Percentiles rank a stretch among this genome's conserved stretches.
These are phyloP conservation scores for Podaxis sp. DNA, from an alignment of 768 basidiomycete genomes.

Conservation along the genomic window DNA sequence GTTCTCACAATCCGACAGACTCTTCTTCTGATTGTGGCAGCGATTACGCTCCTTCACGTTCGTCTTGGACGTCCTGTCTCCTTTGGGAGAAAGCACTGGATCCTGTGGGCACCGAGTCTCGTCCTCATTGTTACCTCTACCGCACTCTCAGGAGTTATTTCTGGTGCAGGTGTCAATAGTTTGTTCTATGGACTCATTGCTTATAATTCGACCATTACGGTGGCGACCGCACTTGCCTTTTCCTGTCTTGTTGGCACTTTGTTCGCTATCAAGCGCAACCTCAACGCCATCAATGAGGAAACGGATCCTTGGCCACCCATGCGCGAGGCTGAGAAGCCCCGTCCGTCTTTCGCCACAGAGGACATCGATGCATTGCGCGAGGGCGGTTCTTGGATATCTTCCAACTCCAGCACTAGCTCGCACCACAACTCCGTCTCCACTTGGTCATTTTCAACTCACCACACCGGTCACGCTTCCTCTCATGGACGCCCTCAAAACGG, in stretches of 20 bases:
- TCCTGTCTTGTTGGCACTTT: slow-evolving; percentile 62
- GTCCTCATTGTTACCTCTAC: slow-evolving; percentile 57
- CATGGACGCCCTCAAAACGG: slow-evolving; percentile 32
- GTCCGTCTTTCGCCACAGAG: slow-evolving; percentile 67
- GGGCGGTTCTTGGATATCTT: slow-evolving; percentile 81
- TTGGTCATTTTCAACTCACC: slow-evolving; percentile 74
- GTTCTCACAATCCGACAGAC: slow-evolving; percentile 64
- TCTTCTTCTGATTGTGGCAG: slow-evolving; percentile 60
- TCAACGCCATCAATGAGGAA: slow-evolving; percentile 50
- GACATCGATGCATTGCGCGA: slow-evolving; percentile 73
- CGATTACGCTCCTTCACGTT: slow-evolving; percentile 65
- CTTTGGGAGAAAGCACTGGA: slow-evolving; percentile 70
- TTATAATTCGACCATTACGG: slow-evolving; percentile 52
- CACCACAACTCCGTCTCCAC: slow-evolving; percentile 58
- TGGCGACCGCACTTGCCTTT: slow-evolving; percentile 53
- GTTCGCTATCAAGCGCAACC: slow-evolving; percentile 62
- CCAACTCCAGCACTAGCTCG: slow-evolving; percentile 52
- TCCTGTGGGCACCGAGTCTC: slow-evolving; percentile 66
- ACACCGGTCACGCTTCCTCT: slow-evolving; percentile 38
- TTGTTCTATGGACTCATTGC: slow-evolving; percentile 61
- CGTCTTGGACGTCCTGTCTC: slow-evolving; percentile 68
- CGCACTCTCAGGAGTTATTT: slow-evolving; percentile 53
- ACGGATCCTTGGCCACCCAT: slow-evolving; percentile 62
- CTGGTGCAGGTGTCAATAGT: slow-evolving; percentile 48
- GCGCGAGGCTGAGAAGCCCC: slow-evolving; percentile 46